A percentile compares a stretch with the other conserved stretches of the same genome.
These are phyloP conservation scores for Schwanniomyces polymorphus DNA, from an alignment of 805 yeast species.

Conservation along the genomic window DNA sequence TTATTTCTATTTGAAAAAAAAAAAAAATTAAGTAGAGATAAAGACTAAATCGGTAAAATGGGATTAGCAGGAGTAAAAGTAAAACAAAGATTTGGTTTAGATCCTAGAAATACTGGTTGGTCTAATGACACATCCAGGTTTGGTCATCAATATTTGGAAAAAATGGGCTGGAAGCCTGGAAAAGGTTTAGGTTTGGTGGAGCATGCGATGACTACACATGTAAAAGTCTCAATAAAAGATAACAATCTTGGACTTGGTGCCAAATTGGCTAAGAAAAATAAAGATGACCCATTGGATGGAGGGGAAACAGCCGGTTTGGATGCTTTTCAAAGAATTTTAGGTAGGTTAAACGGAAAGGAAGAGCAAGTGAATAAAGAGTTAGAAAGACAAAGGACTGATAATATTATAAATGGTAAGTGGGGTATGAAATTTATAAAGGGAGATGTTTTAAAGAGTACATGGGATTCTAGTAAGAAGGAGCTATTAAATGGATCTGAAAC, in stretches of 20 bases:
- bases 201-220: conserved; percentile 74
- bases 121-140: conserved; percentile 80
- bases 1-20: background rate
- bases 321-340: conserved; percentile 87
- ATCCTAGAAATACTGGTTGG: conserved; percentile 95
- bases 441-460: conserved; percentile 77
- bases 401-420: conserved; percentile 80
- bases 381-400: conserved; percentile 66
- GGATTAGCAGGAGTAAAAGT: conserved; percentile 80
- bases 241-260: conserved; percentile 91
- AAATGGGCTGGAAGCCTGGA: conserved; percentile 93
- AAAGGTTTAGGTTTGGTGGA: conserved; percentile 74
- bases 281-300: conserved; percentile 68
- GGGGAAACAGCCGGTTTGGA: conserved; percentile 91
- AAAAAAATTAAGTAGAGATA: background rate
- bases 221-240: conserved; percentile 77
- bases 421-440: conserved; percentile 88
- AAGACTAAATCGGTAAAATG: conserved; percentile 40
- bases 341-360: conserved; percentile 85
- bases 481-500: conserved; percentile 10
- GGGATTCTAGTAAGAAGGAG: conserved; percentile 59
- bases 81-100: conserved; percentile 84
- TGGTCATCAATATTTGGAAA: conserved; percentile 82
- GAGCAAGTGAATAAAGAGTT: conserved; percentile 62
- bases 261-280: conserved; percentile 55